These are phyloP conservation scores for Debaryomyces singareniensis DNA, from an alignment of 1,139 yeast genomes.

Conservation along the genomic window DNA sequence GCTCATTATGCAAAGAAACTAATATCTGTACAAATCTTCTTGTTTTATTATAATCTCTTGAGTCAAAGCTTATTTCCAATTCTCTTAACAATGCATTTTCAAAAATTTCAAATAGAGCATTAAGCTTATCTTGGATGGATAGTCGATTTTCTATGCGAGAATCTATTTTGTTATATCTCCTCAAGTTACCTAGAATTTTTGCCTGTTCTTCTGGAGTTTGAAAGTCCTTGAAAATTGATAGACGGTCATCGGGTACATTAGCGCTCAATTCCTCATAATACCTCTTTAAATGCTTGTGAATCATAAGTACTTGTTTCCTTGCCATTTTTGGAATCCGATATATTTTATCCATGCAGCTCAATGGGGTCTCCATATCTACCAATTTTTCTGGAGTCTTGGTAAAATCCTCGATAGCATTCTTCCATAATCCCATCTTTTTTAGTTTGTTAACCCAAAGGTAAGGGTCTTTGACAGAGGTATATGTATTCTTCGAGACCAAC, in stretches of 20 bases:
- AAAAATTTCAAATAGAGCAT: conserved; percentile 61
- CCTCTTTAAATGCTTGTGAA: conserved; percentile 37
- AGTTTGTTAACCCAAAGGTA: conserved; percentile 50
- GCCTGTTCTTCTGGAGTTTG: conserved; percentile 48
- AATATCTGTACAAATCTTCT: conserved; percentile 30
- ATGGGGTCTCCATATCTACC: conserved; percentile 18
- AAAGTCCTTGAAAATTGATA: conserved; percentile 41
- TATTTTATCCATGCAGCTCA: conserved; percentile 33
- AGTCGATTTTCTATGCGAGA: conserved; percentile 25
- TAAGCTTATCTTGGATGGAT: conserved; percentile 40
- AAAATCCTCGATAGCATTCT: conserved; percentile 8
- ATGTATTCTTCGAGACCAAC: conserved; percentile 32
- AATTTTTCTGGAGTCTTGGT: conserved; percentile 1
- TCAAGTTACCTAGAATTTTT: conserved; percentile 32
- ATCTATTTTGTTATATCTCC: conserved; percentile 34
- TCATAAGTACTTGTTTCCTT: conserved; percentile 33
- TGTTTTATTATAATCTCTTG: conserved; percentile 38
- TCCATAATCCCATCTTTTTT: conserved; percentile 45
- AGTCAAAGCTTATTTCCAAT: conserved; percentile 55
- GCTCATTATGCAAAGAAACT: conserved; percentile 33
- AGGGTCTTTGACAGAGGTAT: conserved; percentile 30
- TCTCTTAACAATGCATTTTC: conserved; percentile 69
- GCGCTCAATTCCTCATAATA: conserved; percentile 42
- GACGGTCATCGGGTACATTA: conserved; percentile 41
- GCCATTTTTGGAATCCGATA: conserved; percentile 38